Base-by-base conservation (phyloP, 2,329 filamentous ascomycete genomes). In the Proliferodiscus dingleyae region DNA sequence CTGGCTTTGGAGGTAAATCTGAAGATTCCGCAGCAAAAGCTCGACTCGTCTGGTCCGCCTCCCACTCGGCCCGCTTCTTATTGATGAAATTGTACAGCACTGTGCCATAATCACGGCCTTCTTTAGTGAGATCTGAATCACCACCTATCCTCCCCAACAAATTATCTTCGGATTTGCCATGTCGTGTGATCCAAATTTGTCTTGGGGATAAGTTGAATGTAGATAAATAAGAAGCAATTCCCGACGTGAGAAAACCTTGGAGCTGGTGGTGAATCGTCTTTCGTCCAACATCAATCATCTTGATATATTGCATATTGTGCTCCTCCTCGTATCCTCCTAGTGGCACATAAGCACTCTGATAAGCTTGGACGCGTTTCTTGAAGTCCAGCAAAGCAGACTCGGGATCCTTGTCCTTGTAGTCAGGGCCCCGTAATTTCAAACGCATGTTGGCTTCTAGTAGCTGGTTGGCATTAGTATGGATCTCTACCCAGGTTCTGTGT, bases 131-230 rank as follows among this genome's bases (percentile, higher is more conserved):
- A 15, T 86, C 77, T 1, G 90, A 91, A 64, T 98, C 85, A 36
- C 93, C 93, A 32, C 93, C 93, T 50, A 98, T 88, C 65, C 88
- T 94, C 50, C 90, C 89, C 2, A 81, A 74, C 47, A 87, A 75
- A 62, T 98, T 96, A 64, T 98, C 93, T 50, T 80, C 64, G 46
- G 89, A 96, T 67, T 96, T 87, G 33, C 93, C 93, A 62, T 97
- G 93, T 41, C 93, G 77, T 2, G 93, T 97, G 62, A 98, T 94
- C 93, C 93, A 98, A 50, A 98, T 97, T 66, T 96, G 91, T 44
- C 93, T 79, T 1, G 93, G 90, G 0, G 91, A 88, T 13, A 98
- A 77, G 59, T 98, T 97, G 74, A 98, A 98, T 58, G 95, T 97
- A 37, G 93, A 85, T 8, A 98, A 76, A 61, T 97, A 98, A 54